phyloP scores from a whole-genome alignment of 2,329 filamentous ascomycete species.

The Neonectria faginata region DNA sequence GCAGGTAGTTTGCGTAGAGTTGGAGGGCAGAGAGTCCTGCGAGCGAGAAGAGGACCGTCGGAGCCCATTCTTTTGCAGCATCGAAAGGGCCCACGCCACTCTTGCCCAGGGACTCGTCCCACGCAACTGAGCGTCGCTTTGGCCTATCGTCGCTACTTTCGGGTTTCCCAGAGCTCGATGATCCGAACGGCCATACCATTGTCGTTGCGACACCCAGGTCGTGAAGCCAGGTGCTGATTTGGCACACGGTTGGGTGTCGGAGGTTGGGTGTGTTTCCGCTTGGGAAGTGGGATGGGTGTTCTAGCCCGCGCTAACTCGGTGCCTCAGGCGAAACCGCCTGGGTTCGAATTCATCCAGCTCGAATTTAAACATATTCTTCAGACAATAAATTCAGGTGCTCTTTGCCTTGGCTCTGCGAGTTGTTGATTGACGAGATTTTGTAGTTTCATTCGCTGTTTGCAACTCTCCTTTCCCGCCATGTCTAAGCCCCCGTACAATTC shows the following conservation, averaged over 20 bases:
- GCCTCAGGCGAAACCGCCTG: constrained; percentile 37
- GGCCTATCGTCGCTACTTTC: constrained; percentile 35
- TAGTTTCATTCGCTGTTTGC: constrained; percentile 43
- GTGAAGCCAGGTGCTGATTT: constrained; percentile 34
- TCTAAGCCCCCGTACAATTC: constrained; percentile 16
- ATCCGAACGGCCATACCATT: constrained; percentile 58
- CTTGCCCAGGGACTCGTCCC: constrained; percentile 53
- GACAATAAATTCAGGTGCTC: background rate
- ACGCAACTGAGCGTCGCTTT: constrained; percentile 49
- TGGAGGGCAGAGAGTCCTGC: constrained; percentile 54
- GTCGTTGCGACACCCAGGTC: constrained; percentile 48
- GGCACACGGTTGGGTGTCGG: constrained; percentile 16
- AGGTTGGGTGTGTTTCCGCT: constrained; percentile 21
- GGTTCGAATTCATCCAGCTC: constrained; percentile 4
- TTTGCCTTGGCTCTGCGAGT: constrained; percentile 9
- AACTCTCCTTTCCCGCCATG: constrained; percentile 21
- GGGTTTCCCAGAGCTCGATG: constrained; percentile 41
- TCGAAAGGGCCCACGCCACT: constrained; percentile 46
- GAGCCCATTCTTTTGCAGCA: constrained; percentile 55
- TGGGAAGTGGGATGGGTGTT: constrained; percentile 35
- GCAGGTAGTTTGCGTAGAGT: constrained; percentile 81
- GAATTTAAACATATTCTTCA: constrained; percentile 10
- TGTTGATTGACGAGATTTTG: constrained; percentile 34
- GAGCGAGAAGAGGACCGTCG: constrained; percentile 53
- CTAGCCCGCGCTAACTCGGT: constrained; percentile 39